Percentiles rank a stretch among this genome's conserved stretches.
Evolutionary conservation across 495 filamentous ascomycete genomes (phyloP).

Genomic region (Trichoderma asperelloides): DNA sequence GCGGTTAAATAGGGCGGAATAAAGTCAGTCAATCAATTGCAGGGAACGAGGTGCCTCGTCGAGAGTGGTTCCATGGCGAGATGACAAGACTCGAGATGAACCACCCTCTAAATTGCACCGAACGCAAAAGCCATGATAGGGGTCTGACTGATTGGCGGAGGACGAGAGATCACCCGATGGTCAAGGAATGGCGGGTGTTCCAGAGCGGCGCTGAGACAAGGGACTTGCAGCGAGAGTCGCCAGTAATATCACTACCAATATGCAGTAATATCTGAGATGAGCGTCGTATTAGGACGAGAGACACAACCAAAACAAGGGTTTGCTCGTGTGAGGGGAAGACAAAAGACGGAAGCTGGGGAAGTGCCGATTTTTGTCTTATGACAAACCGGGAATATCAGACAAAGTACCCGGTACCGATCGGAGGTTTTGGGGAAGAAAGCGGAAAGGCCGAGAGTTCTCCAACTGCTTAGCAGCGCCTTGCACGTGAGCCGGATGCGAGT

Average conservation of each 20-base stretch:
- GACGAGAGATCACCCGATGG: constrained; percentile 9
- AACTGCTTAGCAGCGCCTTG: not conserved
- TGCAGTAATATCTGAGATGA: constrained; percentile 13
- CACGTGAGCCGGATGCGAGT: not conserved
- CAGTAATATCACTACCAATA: not conserved
- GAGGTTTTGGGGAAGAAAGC: not conserved
- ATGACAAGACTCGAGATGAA: constrained; percentile 23
- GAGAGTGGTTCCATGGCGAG: constrained; percentile 47
- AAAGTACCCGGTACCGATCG: not conserved
- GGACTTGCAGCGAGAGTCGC: not conserved
- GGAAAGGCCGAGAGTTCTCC: not conserved
- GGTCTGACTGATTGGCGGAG: constrained; percentile 6
- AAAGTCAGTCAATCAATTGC: not conserved
- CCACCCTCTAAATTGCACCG: constrained; percentile 46
- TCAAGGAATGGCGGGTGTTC: constrained; percentile 8
- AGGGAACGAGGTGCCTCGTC: constrained; percentile 15
- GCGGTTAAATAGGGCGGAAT: not conserved
- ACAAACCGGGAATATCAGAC: not conserved
- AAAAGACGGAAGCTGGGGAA: constrained; percentile 10
- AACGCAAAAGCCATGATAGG: constrained; percentile 32
- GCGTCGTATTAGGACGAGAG: not conserved
- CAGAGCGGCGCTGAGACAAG: constrained; percentile 18
- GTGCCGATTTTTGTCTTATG: not conserved
- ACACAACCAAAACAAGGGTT: constrained; percentile 12
- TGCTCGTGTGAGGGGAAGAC: constrained; percentile 14